Evolutionary conservation across 306 rosid species (phyloP).

Genomic region (Arachis hypogaea): DNA sequence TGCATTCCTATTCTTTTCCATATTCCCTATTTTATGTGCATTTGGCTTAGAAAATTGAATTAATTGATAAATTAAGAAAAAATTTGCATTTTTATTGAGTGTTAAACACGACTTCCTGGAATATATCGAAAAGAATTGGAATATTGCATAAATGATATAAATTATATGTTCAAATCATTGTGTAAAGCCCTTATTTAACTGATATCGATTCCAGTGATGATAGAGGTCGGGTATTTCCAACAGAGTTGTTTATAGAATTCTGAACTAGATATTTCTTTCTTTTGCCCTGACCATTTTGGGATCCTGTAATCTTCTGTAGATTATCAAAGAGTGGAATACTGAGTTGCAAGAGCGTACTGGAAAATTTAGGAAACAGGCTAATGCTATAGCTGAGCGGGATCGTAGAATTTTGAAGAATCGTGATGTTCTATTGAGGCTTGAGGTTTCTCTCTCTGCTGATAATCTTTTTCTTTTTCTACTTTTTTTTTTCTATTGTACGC

Average conservation of each 20-base stretch:
- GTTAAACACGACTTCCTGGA: background rate
- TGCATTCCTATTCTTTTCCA: slow-evolving; percentile 7
- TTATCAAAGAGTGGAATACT: slow-evolving; percentile 93
- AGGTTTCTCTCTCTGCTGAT: slow-evolving; percentile 52
- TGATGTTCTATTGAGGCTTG: slow-evolving; percentile 81
- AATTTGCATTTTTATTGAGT: background rate
- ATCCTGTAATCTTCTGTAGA: slow-evolving; percentile 50
- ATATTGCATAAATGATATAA: background rate
- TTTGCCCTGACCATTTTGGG: slow-evolving; percentile 21
- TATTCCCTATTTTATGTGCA: slow-evolving; percentile 14
- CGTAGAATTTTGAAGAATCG: slow-evolving; percentile 87
- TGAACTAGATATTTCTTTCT: background rate
- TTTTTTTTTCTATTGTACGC: background rate
- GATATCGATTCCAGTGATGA: background rate
- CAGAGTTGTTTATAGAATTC: slow-evolving; percentile 20
- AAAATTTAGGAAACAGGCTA: slow-evolving; percentile 93
- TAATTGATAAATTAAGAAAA: slow-evolving; percentile 8
- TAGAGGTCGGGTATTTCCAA: slow-evolving; percentile 17
- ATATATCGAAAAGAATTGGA: background rate
- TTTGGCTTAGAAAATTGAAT: slow-evolving; percentile 18
- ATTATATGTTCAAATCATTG: background rate
- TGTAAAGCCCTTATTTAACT: background rate
- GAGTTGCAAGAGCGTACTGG: slow-evolving; percentile 97
- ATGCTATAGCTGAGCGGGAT: slow-evolving; percentile 95
- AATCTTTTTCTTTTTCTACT: background rate